Conservation (phyloP, 306 rosid species). For the Quercus bicolor region DNA sequence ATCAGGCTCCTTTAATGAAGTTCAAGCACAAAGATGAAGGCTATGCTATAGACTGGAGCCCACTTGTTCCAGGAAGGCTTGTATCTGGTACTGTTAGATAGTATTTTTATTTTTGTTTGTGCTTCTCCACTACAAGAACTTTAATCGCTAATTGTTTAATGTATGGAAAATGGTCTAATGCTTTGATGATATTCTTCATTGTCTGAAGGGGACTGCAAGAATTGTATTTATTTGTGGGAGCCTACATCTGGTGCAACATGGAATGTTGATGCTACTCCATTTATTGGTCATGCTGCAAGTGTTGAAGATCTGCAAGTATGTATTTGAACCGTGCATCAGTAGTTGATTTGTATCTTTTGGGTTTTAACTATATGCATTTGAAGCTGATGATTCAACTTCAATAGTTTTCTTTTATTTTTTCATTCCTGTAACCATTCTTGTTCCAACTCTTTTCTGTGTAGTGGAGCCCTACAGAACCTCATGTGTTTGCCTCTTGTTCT, state of each 20-base stretch:
- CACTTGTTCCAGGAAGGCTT: slow-evolving; percentile 72
- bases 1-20: slow-evolving; percentile 60
- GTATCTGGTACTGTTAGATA: slow-evolving; percentile 55
- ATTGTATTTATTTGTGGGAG: slow-evolving; percentile 77
- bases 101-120: not conserved
- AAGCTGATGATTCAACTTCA: not conserved
- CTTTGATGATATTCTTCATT: slow-evolving; percentile 13
- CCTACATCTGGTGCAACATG: slow-evolving; percentile 73
- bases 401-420: slow-evolving; percentile 8
- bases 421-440: slow-evolving; percentile 1
- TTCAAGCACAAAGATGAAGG: slow-evolving; percentile 87
- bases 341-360: slow-evolving; percentile 18
- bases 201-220: slow-evolving; percentile 79
- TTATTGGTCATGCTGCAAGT: slow-evolving; percentile 71
- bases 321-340: slow-evolving; percentile 10
- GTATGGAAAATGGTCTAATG: slow-evolving; percentile 6
- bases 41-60: slow-evolving; percentile 91
- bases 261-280: slow-evolving; percentile 67
- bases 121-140: not conserved
- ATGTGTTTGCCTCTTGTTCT: slow-evolving; percentile 85
- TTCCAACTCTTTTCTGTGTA: slow-evolving; percentile 36
- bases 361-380: slow-evolving; percentile 9
- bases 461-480: slow-evolving; percentile 92
- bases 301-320: slow-evolving; percentile 92
- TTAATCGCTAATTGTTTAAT: not conserved